Conservation (phyloP, 2,329 filamentous ascomycete genomes). For the Penicillium sp. region DNA sequence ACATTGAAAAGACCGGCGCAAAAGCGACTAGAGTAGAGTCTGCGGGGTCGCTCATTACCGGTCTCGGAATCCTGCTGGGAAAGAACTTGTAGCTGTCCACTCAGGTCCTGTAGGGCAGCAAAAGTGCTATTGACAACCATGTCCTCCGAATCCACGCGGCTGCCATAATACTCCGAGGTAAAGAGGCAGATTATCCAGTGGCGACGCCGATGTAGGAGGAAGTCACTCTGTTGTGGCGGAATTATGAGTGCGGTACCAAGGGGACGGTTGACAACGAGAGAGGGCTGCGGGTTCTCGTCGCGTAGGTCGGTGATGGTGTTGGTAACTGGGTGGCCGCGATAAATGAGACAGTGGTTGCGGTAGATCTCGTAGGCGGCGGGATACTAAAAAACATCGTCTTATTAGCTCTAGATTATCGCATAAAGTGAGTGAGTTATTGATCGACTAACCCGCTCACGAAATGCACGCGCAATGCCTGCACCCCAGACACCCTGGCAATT, state of each 20-base stretch:
- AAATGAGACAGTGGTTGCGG: slow-evolving; percentile 45
- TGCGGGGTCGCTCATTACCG: not conserved
- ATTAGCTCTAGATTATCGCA: not conserved
- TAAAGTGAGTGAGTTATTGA: slow-evolving; percentile 25
- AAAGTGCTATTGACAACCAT: slow-evolving; percentile 52
- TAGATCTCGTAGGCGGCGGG: slow-evolving; percentile 52
- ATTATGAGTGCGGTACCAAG: slow-evolving; percentile 55
- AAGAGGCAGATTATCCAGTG: slow-evolving; percentile 62
- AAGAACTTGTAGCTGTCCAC: slow-evolving; percentile 37
- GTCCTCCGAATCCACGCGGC: slow-evolving; percentile 34
- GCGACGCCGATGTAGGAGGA: slow-evolving; percentile 22
- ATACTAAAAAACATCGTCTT: slow-evolving; percentile 40
- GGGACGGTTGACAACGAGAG: slow-evolving; percentile 23
- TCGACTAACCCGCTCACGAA: slow-evolving; percentile 34
- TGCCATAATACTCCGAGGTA: slow-evolving; percentile 52
- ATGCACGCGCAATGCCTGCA: slow-evolving; percentile 55
- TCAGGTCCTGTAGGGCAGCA: slow-evolving; percentile 49
- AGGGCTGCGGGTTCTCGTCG: not conserved
- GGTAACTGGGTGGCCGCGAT: not conserved
- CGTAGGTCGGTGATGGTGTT: slow-evolving; percentile 7
- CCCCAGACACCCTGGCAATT: slow-evolving; percentile 59
- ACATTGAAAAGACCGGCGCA: slow-evolving; percentile 59
- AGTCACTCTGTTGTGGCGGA: slow-evolving; percentile 45
- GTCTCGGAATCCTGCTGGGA: not conserved
- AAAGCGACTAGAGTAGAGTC: slow-evolving; percentile 54